Base-by-base conservation (phyloP, 148 eudicot genomes). In the Suaeda aralocaspica region DNA sequence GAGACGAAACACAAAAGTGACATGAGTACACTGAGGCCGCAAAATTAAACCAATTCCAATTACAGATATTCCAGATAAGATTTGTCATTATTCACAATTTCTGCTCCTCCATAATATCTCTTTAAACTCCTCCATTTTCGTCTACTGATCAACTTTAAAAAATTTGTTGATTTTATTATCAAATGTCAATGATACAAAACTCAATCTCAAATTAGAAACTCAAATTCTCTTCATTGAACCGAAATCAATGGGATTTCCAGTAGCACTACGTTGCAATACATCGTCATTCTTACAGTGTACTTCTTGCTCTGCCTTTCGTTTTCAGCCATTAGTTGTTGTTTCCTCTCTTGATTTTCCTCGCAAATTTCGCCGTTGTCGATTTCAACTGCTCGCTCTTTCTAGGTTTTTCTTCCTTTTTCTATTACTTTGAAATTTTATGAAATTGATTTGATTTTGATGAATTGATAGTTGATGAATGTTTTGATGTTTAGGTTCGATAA, bases 231-330 rank as follows among this genome's bases (percentile, higher is more conserved):
- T 55, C 69, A 69, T 59, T 63, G 59, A 68, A 71, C 66, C 48
- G 64, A 18, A 72, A 22, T 26, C 64, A 46, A 92, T 92, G 98
- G 80, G 77, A 66, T 34, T 81, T 39, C 73, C 85, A 42, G 74
- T 79, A 24, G 62, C 77, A 69, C 56, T 82, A 74, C 76, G 85
- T 66, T 85, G 85, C 64, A 85, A 72, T 76, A 72, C 81, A 31
- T 28, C 84, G 68, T 83, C 86, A 3, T 21, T 80, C 6, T 63
- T 84, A 44, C 81, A 73, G 18, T 79, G 82, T 63, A 61, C 77
- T 24, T 77, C 87, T 66, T 83, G 83, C 76, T 59, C 71, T 55
- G 73, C 65, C 53, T 80, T 82, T 48, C 80, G 76, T 31, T 79
- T 82, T 42, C 83, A 68, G 12, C 84, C 85, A 0, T 75, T 64